Percentiles rank a stretch among this genome's conserved stretches.
These are phyloP conservation scores for Tylopilus vinaceipallidus DNA, from an alignment of 768 basidiomycete genomes.

Conservation along the genomic window DNA sequence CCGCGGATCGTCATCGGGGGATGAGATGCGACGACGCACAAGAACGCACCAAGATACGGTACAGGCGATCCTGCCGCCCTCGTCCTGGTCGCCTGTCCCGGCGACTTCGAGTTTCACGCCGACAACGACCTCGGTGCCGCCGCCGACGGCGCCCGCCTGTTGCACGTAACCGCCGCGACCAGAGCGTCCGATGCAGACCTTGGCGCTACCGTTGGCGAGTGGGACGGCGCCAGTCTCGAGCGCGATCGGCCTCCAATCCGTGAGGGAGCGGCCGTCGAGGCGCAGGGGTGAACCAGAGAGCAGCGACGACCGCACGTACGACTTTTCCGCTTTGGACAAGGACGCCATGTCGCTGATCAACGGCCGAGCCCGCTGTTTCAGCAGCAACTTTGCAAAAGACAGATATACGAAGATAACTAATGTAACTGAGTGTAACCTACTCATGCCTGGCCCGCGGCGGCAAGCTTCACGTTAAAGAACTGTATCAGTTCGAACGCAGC, in stretches of 20 bases:
- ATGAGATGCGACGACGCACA: neutral
- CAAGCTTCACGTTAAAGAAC: too few species aligned
- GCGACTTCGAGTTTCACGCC: slow-evolving; percentile 82
- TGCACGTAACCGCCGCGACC: slow-evolving; percentile 70
- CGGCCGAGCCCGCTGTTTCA: too few species aligned
- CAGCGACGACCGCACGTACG: slow-evolving; percentile 70
- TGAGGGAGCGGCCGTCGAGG: slow-evolving; percentile 67
- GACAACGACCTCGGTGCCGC: slow-evolving; percentile 74
- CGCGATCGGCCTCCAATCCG: slow-evolving; percentile 65
- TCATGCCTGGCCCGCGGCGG: too few species aligned
- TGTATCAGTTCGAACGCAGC: too few species aligned
- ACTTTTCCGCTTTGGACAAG: slow-evolving; percentile 75
- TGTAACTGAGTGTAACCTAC: too few species aligned
- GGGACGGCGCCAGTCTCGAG: slow-evolving; percentile 79
- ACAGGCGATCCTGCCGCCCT: slow-evolving; percentile 63
- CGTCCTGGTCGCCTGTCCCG: slow-evolving; percentile 40
- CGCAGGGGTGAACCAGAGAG: slow-evolving; percentile 61
- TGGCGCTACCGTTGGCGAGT: slow-evolving; percentile 82
- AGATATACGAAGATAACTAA: too few species aligned
- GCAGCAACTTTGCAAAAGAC: too few species aligned
- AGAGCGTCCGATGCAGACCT: slow-evolving; percentile 65
- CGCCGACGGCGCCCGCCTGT: slow-evolving; percentile 74
- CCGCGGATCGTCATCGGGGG: slow-evolving; percentile 26
- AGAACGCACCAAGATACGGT: slow-evolving; percentile 73
- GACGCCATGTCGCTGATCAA: too few species aligned